Evolutionary conservation across 441 rosid species (phyloP), one percentile per base, ranked within the genome.

Genomic region (Erodium moschatum): DNA sequence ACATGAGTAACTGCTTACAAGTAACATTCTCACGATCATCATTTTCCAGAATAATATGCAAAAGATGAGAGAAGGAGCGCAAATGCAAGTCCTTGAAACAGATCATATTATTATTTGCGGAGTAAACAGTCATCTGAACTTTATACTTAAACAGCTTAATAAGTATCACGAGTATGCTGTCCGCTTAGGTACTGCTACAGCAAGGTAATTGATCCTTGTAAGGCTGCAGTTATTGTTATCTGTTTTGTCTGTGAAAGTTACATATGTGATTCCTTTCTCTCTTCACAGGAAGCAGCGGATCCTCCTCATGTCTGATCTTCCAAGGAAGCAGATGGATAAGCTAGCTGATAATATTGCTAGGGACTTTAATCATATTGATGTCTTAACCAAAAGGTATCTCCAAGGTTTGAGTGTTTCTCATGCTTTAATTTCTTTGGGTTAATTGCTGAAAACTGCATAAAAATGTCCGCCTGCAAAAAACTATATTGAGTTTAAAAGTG

Each of bases 91-190:
- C 75, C 78, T 82, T 65, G 98, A 93, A 85, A 67, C 85, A 67
- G 97, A 93, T 83, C 97, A 93, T 82, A 88, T 93, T 50, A 82
- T 93, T 69, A 81, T 94, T 67, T 91, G 97, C 74, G 98, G 98
- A 71, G 81, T 89, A 64, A 93, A 86, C 76, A 87, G 87, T 80
- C 97, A 85, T 80, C 82, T 93, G 40, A 77, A 74, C 29, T 91
- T 82, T 84, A 86, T 93, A 78, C 84, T 93, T 58, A 85, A 87
- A 85, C 98, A 93, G 85, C 80, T 93, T 61, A 83, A 93, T 73
- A 88, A 90, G 80, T 93, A 89, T 77, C 98, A 93, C 44, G 96
- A 86, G 70, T 89, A 75, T 74, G 84, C 98, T 74, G 95, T 93
- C 56, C 96, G 93, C 73, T 83, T 91, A 83, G 98, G 98, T 73